These are phyloP conservation scores for Boletus rubropictus DNA, from an alignment of 768 basidiomycete genomes.

Conservation along the genomic window DNA sequence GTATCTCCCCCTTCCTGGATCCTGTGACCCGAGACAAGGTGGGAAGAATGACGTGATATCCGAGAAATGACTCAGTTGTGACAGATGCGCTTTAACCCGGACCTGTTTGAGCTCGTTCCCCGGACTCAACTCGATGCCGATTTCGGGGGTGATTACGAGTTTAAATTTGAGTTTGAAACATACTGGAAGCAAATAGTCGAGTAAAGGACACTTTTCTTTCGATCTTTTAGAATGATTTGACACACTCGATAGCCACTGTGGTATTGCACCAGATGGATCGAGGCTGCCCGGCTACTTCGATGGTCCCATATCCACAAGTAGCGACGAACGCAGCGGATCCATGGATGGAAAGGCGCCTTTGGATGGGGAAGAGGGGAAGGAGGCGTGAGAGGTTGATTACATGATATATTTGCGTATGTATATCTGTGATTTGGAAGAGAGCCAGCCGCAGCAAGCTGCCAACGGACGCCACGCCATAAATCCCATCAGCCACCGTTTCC, in stretches of 20 bases:
- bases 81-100: slow-evolving; percentile 86
- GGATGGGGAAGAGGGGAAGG: neutral
- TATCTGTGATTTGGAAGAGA: slow-evolving; percentile 7
- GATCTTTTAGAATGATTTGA: neutral
- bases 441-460: slow-evolving; percentile 15
- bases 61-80: neutral
- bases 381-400: slow-evolving; percentile 15
- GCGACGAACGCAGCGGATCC: neutral
- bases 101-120: slow-evolving; percentile 71
- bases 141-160: slow-evolving; percentile 74
- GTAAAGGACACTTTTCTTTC: slow-evolving; percentile 35
- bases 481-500: slow-evolving; percentile 25
- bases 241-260: slow-evolving; percentile 42
- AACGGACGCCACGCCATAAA: slow-evolving; percentile 23
- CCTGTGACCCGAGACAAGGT: slow-evolving; percentile 88
- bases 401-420: slow-evolving; percentile 20
- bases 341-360: neutral
- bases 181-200: slow-evolving; percentile 78
- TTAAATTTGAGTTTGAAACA: slow-evolving; percentile 61
- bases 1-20: slow-evolving; percentile 81
- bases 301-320: slow-evolving; percentile 9
- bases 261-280: slow-evolving; percentile 51
- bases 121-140: slow-evolving; percentile 72
- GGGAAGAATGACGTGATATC: neutral
- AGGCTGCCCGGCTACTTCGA: slow-evolving; percentile 33